Conservation (phyloP, 108 stramenopile species). For the Stephanodiscus triporus region DNA sequence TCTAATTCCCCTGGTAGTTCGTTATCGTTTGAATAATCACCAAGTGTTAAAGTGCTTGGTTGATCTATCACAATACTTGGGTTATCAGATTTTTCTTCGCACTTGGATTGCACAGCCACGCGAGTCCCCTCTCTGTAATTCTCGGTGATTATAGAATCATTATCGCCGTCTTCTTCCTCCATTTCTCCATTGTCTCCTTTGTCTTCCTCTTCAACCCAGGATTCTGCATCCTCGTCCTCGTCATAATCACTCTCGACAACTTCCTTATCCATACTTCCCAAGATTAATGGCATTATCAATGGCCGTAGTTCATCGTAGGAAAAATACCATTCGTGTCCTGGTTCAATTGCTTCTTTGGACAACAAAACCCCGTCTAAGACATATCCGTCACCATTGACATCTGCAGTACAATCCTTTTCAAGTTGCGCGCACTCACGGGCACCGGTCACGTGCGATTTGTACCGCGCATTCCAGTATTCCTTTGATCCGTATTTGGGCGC, state of each 20-base stretch:
- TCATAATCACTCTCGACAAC: slow-evolving; percentile 13
- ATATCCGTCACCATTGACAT: slow-evolving; percentile 9
- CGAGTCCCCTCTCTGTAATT: slow-evolving; percentile 19
- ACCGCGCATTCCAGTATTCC: slow-evolving; percentile 81
- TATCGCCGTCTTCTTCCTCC: slow-evolving; percentile 31
- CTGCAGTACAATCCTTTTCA: background rate
- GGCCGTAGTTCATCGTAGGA: slow-evolving; percentile 76
- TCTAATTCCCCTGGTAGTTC: background rate
- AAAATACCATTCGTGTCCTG: slow-evolving; percentile 86
- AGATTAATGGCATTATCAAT: slow-evolving; percentile 68
- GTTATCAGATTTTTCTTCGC: background rate
- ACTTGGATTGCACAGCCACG: background rate
- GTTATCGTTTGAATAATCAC: slow-evolving; percentile 2
- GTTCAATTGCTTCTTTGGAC: slow-evolving; percentile 49
- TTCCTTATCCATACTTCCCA: slow-evolving; percentile 57
- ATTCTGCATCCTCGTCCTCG: slow-evolving; percentile 47
- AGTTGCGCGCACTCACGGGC: background rate
- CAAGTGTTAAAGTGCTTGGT: too few relatives aligned
- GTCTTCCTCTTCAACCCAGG: slow-evolving; percentile 53
- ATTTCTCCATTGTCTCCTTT: slow-evolving; percentile 40
- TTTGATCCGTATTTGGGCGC: slow-evolving; percentile 67
- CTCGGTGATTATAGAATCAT: slow-evolving; percentile 14
- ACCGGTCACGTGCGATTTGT: slow-evolving; percentile 37
- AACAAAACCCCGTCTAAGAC: slow-evolving; percentile 30
- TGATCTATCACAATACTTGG: background rate